Conservation (phyloP, 2,329 filamentous ascomycete species). For the Ophiobolus disseminans region DNA sequence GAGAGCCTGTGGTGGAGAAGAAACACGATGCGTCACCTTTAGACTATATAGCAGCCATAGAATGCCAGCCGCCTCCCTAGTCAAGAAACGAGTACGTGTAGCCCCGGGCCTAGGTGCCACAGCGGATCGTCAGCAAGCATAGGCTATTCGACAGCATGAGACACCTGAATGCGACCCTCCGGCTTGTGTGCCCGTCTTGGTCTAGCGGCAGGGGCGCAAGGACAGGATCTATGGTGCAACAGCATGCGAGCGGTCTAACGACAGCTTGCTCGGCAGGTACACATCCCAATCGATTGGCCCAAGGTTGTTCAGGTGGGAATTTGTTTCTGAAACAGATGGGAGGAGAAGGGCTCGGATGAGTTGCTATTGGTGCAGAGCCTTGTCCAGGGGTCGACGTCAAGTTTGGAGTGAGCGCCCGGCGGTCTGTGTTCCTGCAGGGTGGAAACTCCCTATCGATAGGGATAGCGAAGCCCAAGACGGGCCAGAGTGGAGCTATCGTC, state of each 20-base stretch:
- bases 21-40: conserved; percentile 25
- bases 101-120: conserved; percentile 21
- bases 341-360: conserved; percentile 23
- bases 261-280: conserved; percentile 36
- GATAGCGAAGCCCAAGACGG: conserved; percentile 12
- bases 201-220: conserved; percentile 29
- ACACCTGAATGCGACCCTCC: conserved; percentile 24
- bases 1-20: conserved; percentile 29
- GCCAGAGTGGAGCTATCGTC: conserved; percentile 27
- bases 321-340: conserved; percentile 44
- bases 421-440: conserved; percentile 26
- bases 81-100: conserved; percentile 7
- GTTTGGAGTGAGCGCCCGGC: conserved; percentile 24
- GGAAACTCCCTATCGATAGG: conserved; percentile 36
- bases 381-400: conserved; percentile 27
- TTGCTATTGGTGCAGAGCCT: conserved; percentile 21
- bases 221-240: conserved; percentile 31
- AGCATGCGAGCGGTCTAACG: conserved; percentile 19
- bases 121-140: conserved; percentile 31
- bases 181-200: conserved; percentile 29
- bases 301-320: conserved; percentile 21
- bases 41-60: conserved; percentile 30
- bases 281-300: conserved; percentile 28
- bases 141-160: conserved; percentile 40
- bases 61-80: conserved; percentile 6